phyloP scores from a whole-genome alignment of 306 rosid species.

The Quercus berberidifolia region DNA sequence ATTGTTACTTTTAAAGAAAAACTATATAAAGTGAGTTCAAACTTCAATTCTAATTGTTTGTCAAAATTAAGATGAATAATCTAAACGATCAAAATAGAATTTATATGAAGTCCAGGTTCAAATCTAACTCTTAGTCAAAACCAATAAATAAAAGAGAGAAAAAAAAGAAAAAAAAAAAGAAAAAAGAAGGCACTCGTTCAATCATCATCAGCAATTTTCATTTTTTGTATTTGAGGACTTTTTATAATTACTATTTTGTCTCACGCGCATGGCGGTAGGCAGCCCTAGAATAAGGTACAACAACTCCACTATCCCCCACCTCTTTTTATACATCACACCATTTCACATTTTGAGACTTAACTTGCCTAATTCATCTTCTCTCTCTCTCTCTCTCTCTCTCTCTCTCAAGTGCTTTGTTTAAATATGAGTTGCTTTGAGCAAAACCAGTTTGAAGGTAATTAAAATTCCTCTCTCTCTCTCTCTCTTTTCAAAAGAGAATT shows the following conservation, averaged over 20 bases:
- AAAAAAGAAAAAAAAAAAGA: rapidly evolving
- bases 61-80: too few relatives aligned
- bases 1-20: too few relatives aligned
- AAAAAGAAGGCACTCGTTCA: too few relatives aligned
- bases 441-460: neutral
- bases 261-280: neutral
- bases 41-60: too few relatives aligned
- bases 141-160: too few relatives aligned
- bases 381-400: neutral
- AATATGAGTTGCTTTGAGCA: neutral
- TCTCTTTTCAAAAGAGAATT: too few relatives aligned
- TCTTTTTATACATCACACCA: neutral
- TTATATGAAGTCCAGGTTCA: too few relatives aligned
- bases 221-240: neutral
- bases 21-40: too few relatives aligned
- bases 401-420: neutral
- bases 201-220: too few relatives aligned
- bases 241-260: neutral
- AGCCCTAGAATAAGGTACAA: neutral
- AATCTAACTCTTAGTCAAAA: too few relatives aligned
- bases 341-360: neutral
- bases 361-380: neutral
- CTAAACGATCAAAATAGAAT: too few relatives aligned
- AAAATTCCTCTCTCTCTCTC: neutral
- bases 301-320: neutral